Conservation (phyloP, 1,284 basidiomycete species). For the Ustilago sp. region DNA sequence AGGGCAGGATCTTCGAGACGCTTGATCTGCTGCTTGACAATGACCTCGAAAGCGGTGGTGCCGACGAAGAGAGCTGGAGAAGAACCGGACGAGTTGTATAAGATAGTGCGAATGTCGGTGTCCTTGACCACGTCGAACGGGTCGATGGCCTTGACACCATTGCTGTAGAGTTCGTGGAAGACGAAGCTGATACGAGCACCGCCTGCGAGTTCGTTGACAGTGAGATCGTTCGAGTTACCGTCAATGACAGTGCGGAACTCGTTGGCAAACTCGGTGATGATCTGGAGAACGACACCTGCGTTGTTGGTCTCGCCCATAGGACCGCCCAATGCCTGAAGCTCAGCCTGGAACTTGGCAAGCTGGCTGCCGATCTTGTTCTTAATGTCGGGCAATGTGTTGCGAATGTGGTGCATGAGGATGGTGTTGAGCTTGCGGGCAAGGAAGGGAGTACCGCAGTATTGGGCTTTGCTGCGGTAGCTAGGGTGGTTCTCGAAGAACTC, state of each 20-base stretch:
- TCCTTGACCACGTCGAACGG: conserved; percentile 90
- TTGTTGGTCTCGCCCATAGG: conserved; percentile 93
- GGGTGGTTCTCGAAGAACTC: conserved; percentile 93
- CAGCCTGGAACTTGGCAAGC: conserved; percentile 99
- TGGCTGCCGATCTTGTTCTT: conserved; percentile 97
- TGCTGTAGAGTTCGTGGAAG: conserved; percentile 98
- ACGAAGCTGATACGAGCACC: conserved; percentile 99
- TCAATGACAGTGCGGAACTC: conserved; percentile 99
- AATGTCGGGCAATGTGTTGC: conserved; percentile 99
- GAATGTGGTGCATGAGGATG: conserved; percentile 96
- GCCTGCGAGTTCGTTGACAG: conserved; percentile 97
- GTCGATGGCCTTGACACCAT: conserved; percentile 89
- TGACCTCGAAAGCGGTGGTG: conserved; percentile 94
- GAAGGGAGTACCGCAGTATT: conserved; percentile 96
- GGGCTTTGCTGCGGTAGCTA: conserved; percentile 95
- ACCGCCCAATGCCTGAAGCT: conserved; percentile 95
- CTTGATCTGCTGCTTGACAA: conserved; percentile 99
- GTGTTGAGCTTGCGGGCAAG: conserved; percentile 94
- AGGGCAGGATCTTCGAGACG: conserved; percentile 91
- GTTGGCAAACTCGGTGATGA: conserved; percentile 98
- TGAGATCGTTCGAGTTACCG: conserved; percentile 93
- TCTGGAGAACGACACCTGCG: conserved; percentile 73
- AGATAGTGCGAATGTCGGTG: conserved; percentile 96
- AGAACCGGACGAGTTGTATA: conserved; percentile 97
- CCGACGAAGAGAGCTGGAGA: conserved; percentile 96